A percentile compares a stretch with the other conserved stretches of the same genome.
Conservation (phyloP, 1,284 basidiomycete species). For the Naganishia cerealis region DNA sequence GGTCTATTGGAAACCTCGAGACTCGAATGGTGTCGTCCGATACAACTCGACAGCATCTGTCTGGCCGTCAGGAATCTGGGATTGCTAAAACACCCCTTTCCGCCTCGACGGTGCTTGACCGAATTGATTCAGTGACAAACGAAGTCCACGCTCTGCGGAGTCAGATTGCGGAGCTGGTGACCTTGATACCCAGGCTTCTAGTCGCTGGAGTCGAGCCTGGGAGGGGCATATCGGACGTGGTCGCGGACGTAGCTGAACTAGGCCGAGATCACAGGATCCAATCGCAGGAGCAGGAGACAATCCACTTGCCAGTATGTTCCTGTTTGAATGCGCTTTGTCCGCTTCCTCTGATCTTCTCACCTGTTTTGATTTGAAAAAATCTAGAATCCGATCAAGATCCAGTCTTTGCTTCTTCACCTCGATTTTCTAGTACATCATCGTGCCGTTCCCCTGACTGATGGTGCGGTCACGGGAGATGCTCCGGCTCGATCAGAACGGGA, state of each 20-base stretch:
- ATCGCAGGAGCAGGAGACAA: neutral
- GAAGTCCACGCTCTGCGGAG: slow-evolving; percentile 19
- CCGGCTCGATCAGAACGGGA: neutral
- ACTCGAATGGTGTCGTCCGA: neutral
- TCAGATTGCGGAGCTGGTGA: neutral
- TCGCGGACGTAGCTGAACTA: neutral
- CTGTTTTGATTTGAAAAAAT: no score
- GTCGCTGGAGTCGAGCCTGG: neutral
- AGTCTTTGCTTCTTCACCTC: slow-evolving; percentile 6
- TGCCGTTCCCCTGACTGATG: neutral
- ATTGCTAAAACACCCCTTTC: neutral
- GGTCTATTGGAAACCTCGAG: neutral
- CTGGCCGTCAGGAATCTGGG: neutral
- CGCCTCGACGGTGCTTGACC: neutral
- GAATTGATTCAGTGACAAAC: slow-evolving; percentile 5
- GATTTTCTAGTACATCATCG: slow-evolving; percentile 6
- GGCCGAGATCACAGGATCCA: neutral
- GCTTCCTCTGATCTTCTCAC: neutral
- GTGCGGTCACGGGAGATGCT: neutral
- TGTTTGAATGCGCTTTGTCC: neutral
- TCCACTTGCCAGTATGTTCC: neutral
- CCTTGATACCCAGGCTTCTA: neutral
- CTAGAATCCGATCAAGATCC: neutral
- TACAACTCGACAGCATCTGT: neutral
- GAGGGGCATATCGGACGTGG: neutral